Evolutionary conservation across 805 yeast genomes (phyloP).

Genomic region (Pichia gijzeniarum): DNA sequence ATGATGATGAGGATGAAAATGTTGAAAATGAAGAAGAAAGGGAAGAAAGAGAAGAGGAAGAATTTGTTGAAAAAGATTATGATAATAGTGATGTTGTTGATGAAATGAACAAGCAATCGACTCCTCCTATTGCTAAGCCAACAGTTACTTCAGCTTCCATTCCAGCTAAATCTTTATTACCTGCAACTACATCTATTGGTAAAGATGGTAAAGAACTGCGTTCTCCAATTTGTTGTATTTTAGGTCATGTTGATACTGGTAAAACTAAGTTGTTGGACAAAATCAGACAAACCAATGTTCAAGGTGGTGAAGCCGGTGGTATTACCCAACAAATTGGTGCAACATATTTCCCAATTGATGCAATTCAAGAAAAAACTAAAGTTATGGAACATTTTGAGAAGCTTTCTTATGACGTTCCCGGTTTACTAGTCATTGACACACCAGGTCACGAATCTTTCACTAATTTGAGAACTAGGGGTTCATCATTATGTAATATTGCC

Average conservation of each 20-base stretch:
- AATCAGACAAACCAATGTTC: constrained; percentile 97
- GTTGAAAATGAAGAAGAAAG: constrained; percentile 30
- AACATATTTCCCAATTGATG: constrained; percentile 95
- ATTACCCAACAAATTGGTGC: constrained; percentile 99
- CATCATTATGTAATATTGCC: constrained; percentile 98
- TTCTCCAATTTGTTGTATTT: constrained; percentile 97
- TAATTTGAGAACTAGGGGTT: constrained; percentile 96
- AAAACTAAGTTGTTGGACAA: constrained; percentile 95
- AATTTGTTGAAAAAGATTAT: constrained; percentile 28
- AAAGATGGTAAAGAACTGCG: constrained; percentile 53
- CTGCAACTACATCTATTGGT: constrained; percentile 17
- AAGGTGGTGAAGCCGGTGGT: constrained; percentile 99
- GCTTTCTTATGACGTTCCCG: constrained; percentile 90
- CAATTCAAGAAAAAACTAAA: constrained; percentile 84
- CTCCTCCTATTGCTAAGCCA: constrained; percentile 18
- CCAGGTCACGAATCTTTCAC: constrained; percentile 99
- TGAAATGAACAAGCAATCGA: constrained; percentile 12
- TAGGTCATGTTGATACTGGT: constrained; percentile 99
- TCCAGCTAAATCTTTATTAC: constrained; percentile 21
- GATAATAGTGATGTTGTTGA: constrained; percentile 22
- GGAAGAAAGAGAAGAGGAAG: constrained; percentile 30
- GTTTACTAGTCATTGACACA: constrained; percentile 92
- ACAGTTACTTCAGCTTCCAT: constrained; percentile 20
- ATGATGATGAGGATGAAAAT: constrained; percentile 38
- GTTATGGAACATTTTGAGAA: constrained; percentile 86